Percentiles rank a stretch among this genome's conserved stretches.
Evolutionary conservation across 73 alveolate species (phyloP).

Genomic region (Paramecium caudatum): DNA sequence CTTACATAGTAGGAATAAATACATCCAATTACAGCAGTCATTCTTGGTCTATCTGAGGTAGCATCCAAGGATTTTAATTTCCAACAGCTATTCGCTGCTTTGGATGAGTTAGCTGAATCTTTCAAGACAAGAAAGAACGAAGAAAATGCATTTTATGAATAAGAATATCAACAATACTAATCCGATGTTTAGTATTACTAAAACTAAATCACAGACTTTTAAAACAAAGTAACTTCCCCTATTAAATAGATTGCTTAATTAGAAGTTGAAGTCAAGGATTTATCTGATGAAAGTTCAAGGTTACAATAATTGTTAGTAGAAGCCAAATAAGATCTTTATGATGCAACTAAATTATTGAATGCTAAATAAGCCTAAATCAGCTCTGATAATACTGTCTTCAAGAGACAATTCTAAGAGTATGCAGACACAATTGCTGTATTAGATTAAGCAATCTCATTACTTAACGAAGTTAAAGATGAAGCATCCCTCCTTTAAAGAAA

Average conservation of each 20-base stretch:
- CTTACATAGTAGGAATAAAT: not conserved
- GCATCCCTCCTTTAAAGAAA: not conserved
- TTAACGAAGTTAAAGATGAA: constrained; percentile 52
- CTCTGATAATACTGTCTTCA: not conserved
- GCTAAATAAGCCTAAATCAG: constrained; percentile 45
- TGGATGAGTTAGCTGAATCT: constrained; percentile 67
- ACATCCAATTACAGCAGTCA: constrained; percentile 31
- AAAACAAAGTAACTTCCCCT: not conserved
- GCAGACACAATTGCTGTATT: constrained; percentile 32
- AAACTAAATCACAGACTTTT: constrained; percentile 56
- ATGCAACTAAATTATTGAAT: constrained; percentile 36
- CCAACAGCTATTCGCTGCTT: constrained; percentile 46
- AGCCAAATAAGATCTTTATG: constrained; percentile 44
- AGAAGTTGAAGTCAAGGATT: constrained; percentile 41
- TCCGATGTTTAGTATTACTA: constrained; percentile 33
- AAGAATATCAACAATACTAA: constrained; percentile 39
- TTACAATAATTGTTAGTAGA: not conserved
- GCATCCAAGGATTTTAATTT: constrained; percentile 60
- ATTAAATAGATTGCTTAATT: constrained; percentile 32
- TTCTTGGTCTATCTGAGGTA: constrained; percentile 33
- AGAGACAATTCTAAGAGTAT: not conserved
- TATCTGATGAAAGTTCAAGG: not conserved
- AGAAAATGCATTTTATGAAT: constrained; percentile 58
- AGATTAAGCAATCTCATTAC: constrained; percentile 43
- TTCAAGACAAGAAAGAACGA: constrained; percentile 45